Base-by-base conservation (phyloP, 257 asterid species). In the Nicotiana noctiflora region DNA sequence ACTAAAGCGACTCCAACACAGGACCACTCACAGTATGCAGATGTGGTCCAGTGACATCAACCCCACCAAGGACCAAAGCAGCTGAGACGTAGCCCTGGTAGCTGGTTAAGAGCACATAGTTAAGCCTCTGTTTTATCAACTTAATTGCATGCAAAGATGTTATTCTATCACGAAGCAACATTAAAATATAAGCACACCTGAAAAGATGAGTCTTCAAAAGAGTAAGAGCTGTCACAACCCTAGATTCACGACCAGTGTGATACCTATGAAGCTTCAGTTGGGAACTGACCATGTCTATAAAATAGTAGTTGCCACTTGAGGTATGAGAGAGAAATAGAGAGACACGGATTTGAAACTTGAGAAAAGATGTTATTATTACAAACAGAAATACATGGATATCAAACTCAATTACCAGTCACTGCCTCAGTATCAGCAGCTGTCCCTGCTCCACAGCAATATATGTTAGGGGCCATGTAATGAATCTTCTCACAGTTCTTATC, bases 381-480 rank as follows among this genome's bases (percentile, higher is more conserved):
- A 68, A 68, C 19, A 8, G 12, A 68, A 68, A 19, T 40, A 68
- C 17, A 40, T 68, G 77, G 13, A 40, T 68, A 68, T 44, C 11
- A 68, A 68, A 68, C 56, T 40, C 76, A 67, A 68, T 46, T 88
- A 93, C 98, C 98, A 23, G 98, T 93, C 55, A 93, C 98, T 75
- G 98, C 98, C 86, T 94, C 98, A 0, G 98, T 94, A 81, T 94
- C 98, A 13, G 98, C 98, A 82, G 98, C 98, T 78, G 98, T 92
- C 57, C 98, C 98, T 79, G 93, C 94, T 79, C 97, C 94, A 86
- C 94, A 92, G 83, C 97, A 92, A 77, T 92, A 92, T 23, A 92
- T 90, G 82, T 92, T 92, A 32, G 92, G 96, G 18, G 96, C 99
- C 93, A 93, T 90, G 76, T 89, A 95, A 79, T 95, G 99, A 68